These are phyloP conservation scores for Neofusicoccum parvum DNA, from an alignment of 2,329 filamentous ascomycete species.

Conservation along the genomic window DNA sequence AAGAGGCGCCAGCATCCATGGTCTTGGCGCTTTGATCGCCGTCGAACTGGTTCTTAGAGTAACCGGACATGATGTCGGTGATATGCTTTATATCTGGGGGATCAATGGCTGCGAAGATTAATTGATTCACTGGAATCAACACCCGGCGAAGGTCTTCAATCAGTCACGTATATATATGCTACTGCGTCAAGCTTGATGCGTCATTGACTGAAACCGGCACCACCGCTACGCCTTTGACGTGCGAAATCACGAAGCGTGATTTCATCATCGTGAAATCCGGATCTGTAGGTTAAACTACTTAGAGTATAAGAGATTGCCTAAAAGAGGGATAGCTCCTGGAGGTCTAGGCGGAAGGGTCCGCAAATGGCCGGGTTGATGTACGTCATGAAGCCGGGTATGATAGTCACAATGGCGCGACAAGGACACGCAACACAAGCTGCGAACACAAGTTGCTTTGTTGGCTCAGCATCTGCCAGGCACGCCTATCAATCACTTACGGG, in stretches of 20 bases:
- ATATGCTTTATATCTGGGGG: neutral
- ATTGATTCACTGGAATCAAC: no score
- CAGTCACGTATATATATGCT: neutral
- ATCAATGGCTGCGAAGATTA: neutral
- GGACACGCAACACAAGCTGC: no score
- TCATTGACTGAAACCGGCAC: neutral
- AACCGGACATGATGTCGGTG: neutral
- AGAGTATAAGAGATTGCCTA: neutral
- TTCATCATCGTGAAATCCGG: neutral
- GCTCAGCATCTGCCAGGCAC: no score
- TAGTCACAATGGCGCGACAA: no score
- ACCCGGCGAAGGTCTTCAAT: no score
- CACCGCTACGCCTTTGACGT: neutral
- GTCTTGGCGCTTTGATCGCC: slow-evolving; percentile 29
- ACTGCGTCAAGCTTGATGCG: neutral
- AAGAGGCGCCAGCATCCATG: slow-evolving; percentile 29
- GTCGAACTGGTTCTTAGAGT: slow-evolving; percentile 26
- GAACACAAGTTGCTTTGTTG: no score
- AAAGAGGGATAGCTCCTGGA: neutral
- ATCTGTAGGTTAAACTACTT: neutral
- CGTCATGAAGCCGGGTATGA: neutral
- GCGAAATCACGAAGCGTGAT: neutral
- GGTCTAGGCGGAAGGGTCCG: neutral
- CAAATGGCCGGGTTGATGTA: neutral
- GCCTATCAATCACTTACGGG: no score